A percentile compares a stretch with the other conserved stretches of the same genome.
Evolutionary conservation across 73 alveolate species (phyloP).

Genomic region (Uronychia binucleata): DNA sequence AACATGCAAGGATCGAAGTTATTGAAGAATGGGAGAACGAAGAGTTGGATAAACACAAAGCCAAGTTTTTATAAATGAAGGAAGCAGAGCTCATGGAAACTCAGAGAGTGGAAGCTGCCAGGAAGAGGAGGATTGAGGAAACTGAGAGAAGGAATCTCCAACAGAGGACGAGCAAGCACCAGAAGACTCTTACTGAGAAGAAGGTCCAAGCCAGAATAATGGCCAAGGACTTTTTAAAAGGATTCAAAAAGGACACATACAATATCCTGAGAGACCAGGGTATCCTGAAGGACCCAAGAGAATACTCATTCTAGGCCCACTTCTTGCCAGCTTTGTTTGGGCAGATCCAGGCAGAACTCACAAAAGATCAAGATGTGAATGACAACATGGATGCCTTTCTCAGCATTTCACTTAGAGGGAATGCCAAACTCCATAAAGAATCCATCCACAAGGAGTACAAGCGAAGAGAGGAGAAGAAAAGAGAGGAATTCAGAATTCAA

Average conservation of each 20-base stretch:
- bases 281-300: slow-evolving; percentile 41
- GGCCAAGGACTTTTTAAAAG: slow-evolving; percentile 45
- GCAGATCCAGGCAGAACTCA: slow-evolving; percentile 29
- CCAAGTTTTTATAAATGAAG: slow-evolving; percentile 61
- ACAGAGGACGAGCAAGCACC: slow-evolving; percentile 58
- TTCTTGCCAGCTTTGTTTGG: slow-evolving; percentile 54
- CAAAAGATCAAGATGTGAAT: slow-evolving; percentile 15
- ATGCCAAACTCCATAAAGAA: slow-evolving; percentile 38
- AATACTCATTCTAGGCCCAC: slow-evolving; percentile 24
- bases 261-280: slow-evolving; percentile 36
- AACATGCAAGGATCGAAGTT: slow-evolving; percentile 95
- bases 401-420: slow-evolving; percentile 38
- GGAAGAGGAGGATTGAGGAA: slow-evolving; percentile 91
- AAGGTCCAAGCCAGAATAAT: slow-evolving; percentile 53
- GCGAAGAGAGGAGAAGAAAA: slow-evolving; percentile 58
- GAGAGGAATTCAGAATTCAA: slow-evolving; percentile 37
- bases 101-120: slow-evolving; percentile 95
- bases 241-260: slow-evolving; percentile 58
- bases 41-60: slow-evolving; percentile 84
- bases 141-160: slow-evolving; percentile 69
- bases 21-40: slow-evolving; percentile 95
- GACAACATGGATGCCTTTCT: slow-evolving; percentile 49
- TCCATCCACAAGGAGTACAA: slow-evolving; percentile 53
- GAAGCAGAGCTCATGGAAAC: slow-evolving; percentile 94
- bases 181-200: slow-evolving; percentile 46